These are phyloP conservation scores for Ramaria sp. DNA, from an alignment of 768 basidiomycete genomes.

Conservation along the genomic window DNA sequence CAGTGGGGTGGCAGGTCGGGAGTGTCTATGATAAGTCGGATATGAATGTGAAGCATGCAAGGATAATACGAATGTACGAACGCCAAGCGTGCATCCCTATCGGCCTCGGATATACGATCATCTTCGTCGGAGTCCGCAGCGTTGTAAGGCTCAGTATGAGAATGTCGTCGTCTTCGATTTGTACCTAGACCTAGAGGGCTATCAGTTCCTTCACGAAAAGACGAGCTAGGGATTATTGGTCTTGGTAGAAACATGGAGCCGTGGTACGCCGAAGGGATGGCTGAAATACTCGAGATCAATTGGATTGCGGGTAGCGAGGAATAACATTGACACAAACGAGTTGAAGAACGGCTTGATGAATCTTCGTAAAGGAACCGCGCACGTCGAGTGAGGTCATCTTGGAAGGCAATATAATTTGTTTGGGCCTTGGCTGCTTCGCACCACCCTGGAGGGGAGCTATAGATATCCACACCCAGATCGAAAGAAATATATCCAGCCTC, in stretches of 20 bases:
- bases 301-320: not conserved
- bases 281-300: not conserved
- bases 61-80: constrained; percentile 24
- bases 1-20: constrained; percentile 36
- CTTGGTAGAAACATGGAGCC: constrained; percentile 16
- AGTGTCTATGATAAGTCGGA: constrained; percentile 27
- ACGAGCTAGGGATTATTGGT: constrained; percentile 7
- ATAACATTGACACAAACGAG: not conserved
- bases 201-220: not conserved
- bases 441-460: constrained; percentile 53
- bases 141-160: not conserved
- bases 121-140: constrained; percentile 55
- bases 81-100: constrained; percentile 66
- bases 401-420: constrained; percentile 51
- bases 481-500: constrained; percentile 46
- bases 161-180: not conserved
- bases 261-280: constrained; percentile 7
- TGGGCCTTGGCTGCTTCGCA: constrained; percentile 41
- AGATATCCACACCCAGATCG: constrained; percentile 59
- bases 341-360: not conserved
- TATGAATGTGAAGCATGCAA: not conserved
- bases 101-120: constrained; percentile 49
- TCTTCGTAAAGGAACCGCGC: constrained; percentile 35
- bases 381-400: constrained; percentile 63
- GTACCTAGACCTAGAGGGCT: not conserved